Conservation (phyloP, 1,284 basidiomycete genomes). For the Fomes fomentarius region DNA sequence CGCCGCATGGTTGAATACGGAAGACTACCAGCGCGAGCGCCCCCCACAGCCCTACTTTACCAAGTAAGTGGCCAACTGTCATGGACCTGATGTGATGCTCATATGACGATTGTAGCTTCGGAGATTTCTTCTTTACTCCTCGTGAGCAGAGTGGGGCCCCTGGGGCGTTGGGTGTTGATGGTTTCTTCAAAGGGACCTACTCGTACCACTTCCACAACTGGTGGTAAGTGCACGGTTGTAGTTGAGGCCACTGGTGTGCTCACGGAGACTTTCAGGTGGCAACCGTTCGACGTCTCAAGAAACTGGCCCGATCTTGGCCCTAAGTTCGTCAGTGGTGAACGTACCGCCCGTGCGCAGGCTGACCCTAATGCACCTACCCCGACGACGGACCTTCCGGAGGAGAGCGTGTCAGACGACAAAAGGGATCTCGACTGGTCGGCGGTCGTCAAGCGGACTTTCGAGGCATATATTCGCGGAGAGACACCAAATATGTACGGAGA, state of each 20-base stretch:
- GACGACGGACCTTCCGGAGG: constrained; percentile 37
- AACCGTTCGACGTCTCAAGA: constrained; percentile 85
- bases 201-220: constrained; percentile 68
- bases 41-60: constrained; percentile 71
- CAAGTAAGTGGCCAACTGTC: constrained; percentile 43
- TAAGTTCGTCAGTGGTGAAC: constrained; percentile 77
- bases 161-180: constrained; percentile 63
- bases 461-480: constrained; percentile 86
- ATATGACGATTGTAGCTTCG: constrained; percentile 45
- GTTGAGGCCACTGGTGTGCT: too few species aligned
- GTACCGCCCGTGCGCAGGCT: constrained; percentile 50
- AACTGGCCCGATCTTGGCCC: constrained; percentile 92
- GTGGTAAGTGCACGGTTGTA: constrained; percentile 28
- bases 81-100: not conserved
- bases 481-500: constrained; percentile 92
- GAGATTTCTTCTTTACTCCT: constrained; percentile 65
- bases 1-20: constrained; percentile 71
- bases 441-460: constrained; percentile 90
- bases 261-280: constrained; percentile 70
- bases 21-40: constrained; percentile 66
- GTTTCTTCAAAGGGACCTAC: constrained; percentile 71
- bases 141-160: constrained; percentile 54
- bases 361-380: constrained; percentile 22
- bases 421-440: constrained; percentile 89
- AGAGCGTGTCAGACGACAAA: constrained; percentile 53